Base-by-base conservation (phyloP, 1,284 basidiomycete genomes). In the Trichosporon sp. region DNA sequence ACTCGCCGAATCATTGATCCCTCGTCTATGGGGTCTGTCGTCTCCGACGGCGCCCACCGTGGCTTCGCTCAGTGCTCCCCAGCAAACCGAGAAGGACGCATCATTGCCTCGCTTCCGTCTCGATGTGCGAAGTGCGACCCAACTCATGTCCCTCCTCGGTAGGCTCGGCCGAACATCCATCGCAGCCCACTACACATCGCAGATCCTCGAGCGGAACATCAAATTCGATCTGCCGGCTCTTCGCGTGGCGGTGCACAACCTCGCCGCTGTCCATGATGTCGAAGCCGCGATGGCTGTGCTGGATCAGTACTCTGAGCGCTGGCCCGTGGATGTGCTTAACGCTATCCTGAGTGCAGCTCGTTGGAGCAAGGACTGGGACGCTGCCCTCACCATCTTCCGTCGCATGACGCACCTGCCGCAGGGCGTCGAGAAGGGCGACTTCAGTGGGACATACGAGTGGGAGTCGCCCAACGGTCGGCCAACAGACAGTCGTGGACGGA, bases 321-420 rank as follows among this genome's bases (percentile, higher is more conserved):
- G 77, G 77, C 66, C 70, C 8, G 23, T 58, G 2, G 62, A 68
- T 13, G 68, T 68, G 1, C 76, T 67, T 59, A 62, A 67, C 27
- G 60, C 65, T 1, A 67, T 69, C 6, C 61, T 79, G 19, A 63
- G 62, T 16, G 70, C 73, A 9, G 72, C 73, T 3, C 66, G 72
- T 40, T 77, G 74, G 72, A 63, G 64, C 19, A 63, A 66, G 8
- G 74, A 79, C 65, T 76, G 71, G 69, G 64, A 71, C 8, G 46
- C 68, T 8, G 75, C 73, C 3, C 57, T 74, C n/a, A 21, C 34
- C 23, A 52, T 73, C 9, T 71, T 74, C 59, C 63, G 70, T n/a
- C 65, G 70, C 40, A 72, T 76, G 65, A 68, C 66, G 5, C 66
- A 70, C 14, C 62, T 75, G 10, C 69, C 71, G 0, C 21, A 23